Conservation (phyloP, 2,329 filamentous ascomycete genomes). For the Talaromyces sp. region DNA sequence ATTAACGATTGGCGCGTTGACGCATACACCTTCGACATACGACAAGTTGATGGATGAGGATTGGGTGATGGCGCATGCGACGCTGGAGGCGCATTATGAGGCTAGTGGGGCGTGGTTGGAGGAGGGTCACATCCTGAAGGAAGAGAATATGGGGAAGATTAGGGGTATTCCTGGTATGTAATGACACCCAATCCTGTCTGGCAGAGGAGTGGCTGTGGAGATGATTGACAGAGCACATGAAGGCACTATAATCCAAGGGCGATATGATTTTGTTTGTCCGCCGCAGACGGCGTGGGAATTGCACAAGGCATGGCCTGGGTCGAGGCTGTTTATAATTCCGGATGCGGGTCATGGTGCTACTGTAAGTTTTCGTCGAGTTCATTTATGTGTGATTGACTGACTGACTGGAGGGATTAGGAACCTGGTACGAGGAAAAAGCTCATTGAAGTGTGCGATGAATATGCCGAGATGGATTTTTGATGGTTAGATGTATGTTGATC, state of each 20-base stretch:
- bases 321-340: slow-evolving; percentile 33
- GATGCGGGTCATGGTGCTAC: slow-evolving; percentile 37
- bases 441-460: slow-evolving; percentile 13
- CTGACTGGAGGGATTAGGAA: background rate
- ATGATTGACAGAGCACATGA: background rate
- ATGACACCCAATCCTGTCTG: too few species aligned
- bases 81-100: slow-evolving; percentile 48
- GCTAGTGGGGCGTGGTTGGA: slow-evolving; percentile 43
- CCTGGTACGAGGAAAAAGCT: background rate
- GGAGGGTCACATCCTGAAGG: slow-evolving; percentile 42
- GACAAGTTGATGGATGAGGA: slow-evolving; percentile 32
- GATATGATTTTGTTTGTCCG: slow-evolving; percentile 50
- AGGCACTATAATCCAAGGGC: slow-evolving; percentile 44
- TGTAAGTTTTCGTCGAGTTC: slow-evolving; percentile 13
- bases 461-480: background rate
- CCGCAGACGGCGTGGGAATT: slow-evolving; percentile 46
- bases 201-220: too few species aligned
- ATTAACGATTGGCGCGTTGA: slow-evolving; percentile 32
- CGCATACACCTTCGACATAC: slow-evolving; percentile 23
- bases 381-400: background rate
- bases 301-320: slow-evolving; percentile 40
- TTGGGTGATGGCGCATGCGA: slow-evolving; percentile 39
- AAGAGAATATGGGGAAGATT: slow-evolving; percentile 37
- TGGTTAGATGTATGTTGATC: background rate
- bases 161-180: slow-evolving; percentile 36